Evolutionary conservation across 2,329 filamentous ascomycete species (phyloP), one percentile per base, ranked within the genome.

Genomic region (Paradendryphiella salina): DNA sequence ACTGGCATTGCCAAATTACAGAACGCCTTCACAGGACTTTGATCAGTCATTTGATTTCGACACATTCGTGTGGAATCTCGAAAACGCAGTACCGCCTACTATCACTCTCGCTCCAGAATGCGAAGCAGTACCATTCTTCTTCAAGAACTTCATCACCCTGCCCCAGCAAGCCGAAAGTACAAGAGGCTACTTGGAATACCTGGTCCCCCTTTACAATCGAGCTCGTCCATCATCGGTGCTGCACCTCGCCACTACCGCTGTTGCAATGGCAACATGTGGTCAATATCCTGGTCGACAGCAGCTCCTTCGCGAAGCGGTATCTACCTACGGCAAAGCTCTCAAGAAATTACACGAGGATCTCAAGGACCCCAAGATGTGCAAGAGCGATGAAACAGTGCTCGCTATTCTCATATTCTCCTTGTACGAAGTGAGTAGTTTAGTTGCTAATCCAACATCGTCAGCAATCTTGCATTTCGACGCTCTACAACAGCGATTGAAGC

Each of bases 91-190:
- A 2, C 67, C 70, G 6, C 47, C 54, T 0, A 63, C 57, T 11
- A 62, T 73, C 23, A 56, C 56, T 1, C 54, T 70, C 38, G 62
- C 68, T 3, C 66, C 69, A 11, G 72, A 75, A 54, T 65, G 61
- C 32, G 69, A 73, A 57, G 73, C 72, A 5, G 66, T 71, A 2
- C 67, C 71, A 1, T 76, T 75, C 63, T 76, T 75, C 59, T 75
- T 76, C 60, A 67, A 67, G 11, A 75, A 76, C 45, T 74, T 75
- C 51, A 69, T 75, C 46, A 59, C 69, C 9, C 56, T 73, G 15
- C 73, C 72, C 3, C 69, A 69, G 46, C 65, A 73, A 56, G 64
- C 67, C 4, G 73, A 75, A 40, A 70, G 62, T 21, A 69, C 69
- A 56, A 59, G 72, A 54, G 72, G 73, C 7, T 75, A 67, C 41